These are phyloP conservation scores for Panicum virgatum DNA, from an alignment of 202 grass and related monocot genomes.

Conservation along the genomic window DNA sequence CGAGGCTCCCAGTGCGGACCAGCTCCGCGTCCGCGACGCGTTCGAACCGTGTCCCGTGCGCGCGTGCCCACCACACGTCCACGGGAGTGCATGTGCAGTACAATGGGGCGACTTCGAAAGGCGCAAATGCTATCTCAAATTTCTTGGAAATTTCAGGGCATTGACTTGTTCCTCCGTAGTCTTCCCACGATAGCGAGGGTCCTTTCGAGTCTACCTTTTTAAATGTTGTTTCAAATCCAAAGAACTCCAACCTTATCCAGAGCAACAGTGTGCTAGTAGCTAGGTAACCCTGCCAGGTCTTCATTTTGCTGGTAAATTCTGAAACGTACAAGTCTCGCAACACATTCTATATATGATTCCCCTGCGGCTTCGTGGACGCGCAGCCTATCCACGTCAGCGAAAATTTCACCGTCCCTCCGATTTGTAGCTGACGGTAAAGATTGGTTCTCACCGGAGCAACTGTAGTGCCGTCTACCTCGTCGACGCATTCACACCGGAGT, in stretches of 20 bases:
- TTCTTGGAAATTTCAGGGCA: neutral
- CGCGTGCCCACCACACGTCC: neutral
- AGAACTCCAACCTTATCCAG: neutral
- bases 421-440: too few relatives aligned
- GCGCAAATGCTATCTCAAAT: neutral
- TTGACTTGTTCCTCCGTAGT: neutral
- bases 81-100: neutral
- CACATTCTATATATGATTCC: too few relatives aligned
- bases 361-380: too few relatives aligned
- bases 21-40: constrained; percentile 18
- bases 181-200: neutral
- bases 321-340: too few relatives aligned
- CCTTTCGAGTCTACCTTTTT: too few relatives aligned
- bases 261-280: neutral
- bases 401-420: too few relatives aligned
- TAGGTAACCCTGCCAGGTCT: too few relatives aligned
- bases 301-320: too few relatives aligned
- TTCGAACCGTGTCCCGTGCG: neutral
- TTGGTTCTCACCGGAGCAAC: too few relatives aligned
- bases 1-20: neutral
- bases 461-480: too few relatives aligned
- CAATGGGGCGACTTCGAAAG: neutral
- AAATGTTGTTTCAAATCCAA: neutral
- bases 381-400: too few relatives aligned
- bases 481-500: too few relatives aligned